Evolutionary conservation across 1,284 basidiomycete genomes (phyloP), one percentile per base, ranked within the genome.

Genomic region (Ustilago trichophora): DNA sequence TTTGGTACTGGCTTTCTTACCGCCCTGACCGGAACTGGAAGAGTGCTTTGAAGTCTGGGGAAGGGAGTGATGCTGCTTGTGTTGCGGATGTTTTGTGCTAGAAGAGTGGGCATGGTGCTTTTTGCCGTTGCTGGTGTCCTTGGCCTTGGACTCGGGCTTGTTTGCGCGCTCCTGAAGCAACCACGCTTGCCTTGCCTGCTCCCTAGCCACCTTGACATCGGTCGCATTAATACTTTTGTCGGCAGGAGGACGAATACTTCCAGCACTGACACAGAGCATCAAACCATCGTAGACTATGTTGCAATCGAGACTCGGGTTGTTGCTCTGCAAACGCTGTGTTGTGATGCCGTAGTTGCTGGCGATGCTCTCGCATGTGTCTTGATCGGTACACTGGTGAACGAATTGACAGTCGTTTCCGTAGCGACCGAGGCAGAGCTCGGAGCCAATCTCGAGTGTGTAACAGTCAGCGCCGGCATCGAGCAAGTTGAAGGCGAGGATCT

Each of bases 401-500:
- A 77, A 62, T 35, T 77, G 75, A 37, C 75, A 77, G 42, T 77
- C 75, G 38, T 70, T 73, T 19, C 75, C 75, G 36, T 72, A 77
- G 18, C 73, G 67, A 10, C 75, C 75, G 16, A 77, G 70, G 32
- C 75, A 77, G 49, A 77, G 65, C 9, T 37, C 29, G 88, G 86
- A 87, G 40, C 86, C 86, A 6, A 85, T 81, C 4, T 71, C 38
- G 55, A 91, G 86, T 79, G 90, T 89, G 70, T 80, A 73, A 83
- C 90, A 91, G 3, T 38, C 42, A 0, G 72, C 13, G 72, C 90
- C 82, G 67, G 89, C 86, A 52, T 76, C 70, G 47, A 64, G 75
- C 0, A 82, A 51, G 82, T 91, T 91, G 71, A 87, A 83, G 12
- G 84, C 85, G 3, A 87, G 86, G 42, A 91, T 86, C 82, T 91